Evolutionary conservation across 2,329 filamentous ascomycete species (phyloP).

Genomic region (Sarocladium kiliense): DNA sequence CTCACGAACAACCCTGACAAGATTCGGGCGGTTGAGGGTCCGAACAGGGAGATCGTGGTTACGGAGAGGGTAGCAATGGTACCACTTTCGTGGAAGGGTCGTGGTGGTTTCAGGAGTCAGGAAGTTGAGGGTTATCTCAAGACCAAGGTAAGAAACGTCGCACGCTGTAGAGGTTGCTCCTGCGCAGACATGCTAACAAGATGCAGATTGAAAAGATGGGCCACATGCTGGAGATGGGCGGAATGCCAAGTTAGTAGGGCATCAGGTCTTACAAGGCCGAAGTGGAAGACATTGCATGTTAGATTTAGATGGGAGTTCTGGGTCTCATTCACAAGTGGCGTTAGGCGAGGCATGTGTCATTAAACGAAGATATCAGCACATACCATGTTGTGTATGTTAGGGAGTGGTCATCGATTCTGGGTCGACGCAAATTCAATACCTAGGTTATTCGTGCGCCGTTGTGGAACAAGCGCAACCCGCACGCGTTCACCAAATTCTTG

Average conservation of each 20-base stretch:
- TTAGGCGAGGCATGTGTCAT: neutral
- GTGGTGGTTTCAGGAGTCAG: constrained; percentile 74
- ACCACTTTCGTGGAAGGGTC: constrained; percentile 84
- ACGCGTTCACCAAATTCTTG: too few species aligned
- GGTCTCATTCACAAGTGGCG: constrained; percentile 1
- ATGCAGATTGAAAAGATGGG: constrained; percentile 80
- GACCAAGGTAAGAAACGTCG: constrained; percentile 67
- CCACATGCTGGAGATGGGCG: constrained; percentile 62
- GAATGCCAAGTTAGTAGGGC: constrained; percentile 11
- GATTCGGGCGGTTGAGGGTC: constrained; percentile 88
- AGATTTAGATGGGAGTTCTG: constrained; percentile 1
- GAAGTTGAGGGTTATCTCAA: constrained; percentile 93
- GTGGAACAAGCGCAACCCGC: too few species aligned
- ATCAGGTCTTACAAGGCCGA: neutral
- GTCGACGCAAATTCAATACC: too few species aligned
- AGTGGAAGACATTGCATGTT: neutral
- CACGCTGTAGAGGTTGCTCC: neutral
- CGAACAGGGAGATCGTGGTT: constrained; percentile 80
- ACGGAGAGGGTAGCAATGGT: constrained; percentile 93
- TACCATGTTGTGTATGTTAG: too few species aligned
- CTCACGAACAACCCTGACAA: constrained; percentile 98
- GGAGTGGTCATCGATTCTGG: too few species aligned
- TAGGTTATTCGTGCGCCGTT: too few species aligned
- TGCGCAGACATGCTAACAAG: constrained; percentile 15
- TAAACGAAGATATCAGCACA: neutral